A percentile compares a stretch with the other conserved stretches of the same genome.
Conservation (phyloP, 768 basidiomycete genomes). For the Termitomyces bulborhizus region DNA sequence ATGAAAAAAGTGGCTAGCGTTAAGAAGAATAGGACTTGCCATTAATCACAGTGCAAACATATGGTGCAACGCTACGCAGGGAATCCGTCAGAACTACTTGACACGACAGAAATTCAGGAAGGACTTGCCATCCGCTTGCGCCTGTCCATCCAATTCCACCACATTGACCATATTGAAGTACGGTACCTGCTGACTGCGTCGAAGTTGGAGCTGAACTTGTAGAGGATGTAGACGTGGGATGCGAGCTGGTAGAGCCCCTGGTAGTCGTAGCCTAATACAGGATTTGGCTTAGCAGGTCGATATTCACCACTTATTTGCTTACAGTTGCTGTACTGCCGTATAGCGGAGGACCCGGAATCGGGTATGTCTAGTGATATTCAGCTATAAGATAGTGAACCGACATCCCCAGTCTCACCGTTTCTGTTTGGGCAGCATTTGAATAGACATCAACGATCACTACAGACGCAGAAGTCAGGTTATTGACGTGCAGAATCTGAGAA, state of each 20-base stretch:
- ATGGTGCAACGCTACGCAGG: slow-evolving; percentile 26
- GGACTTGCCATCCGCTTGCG: slow-evolving; percentile 29
- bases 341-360: slow-evolving; percentile 40
- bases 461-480: slow-evolving; percentile 13
- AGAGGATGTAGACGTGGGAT: slow-evolving; percentile 1
- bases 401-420: slow-evolving; percentile 9
- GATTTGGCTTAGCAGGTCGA: not conserved
- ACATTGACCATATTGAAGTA: slow-evolving; percentile 35
- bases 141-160: slow-evolving; percentile 36
- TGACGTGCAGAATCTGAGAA: not conserved
- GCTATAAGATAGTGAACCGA: not conserved
- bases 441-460: slow-evolving; percentile 36
- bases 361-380: slow-evolving; percentile 19
- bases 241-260: not conserved
- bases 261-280: slow-evolving; percentile 5
- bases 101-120: too few species aligned
- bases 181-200: slow-evolving; percentile 20
- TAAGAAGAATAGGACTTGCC: slow-evolving; percentile 15
- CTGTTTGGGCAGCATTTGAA: slow-evolving; percentile 28
- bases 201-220: slow-evolving; percentile 10
- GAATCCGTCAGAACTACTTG: not conserved
- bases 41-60: slow-evolving; percentile 28
- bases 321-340: slow-evolving; percentile 24
- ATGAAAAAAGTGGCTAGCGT: not conserved
- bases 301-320: not conserved